Conservation (phyloP, 148 eudicot species). For the Cornus controversa region DNA sequence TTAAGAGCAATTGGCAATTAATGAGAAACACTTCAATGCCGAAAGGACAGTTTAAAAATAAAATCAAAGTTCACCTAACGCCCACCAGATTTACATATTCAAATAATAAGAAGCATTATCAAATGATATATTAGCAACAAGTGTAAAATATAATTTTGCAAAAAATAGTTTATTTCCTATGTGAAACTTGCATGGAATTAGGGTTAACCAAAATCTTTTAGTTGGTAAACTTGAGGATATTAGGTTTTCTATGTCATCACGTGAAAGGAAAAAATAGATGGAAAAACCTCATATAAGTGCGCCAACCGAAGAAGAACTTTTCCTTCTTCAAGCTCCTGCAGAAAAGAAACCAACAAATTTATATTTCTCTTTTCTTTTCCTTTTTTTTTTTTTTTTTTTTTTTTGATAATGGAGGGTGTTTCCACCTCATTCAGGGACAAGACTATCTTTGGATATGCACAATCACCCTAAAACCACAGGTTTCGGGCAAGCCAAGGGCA, state of each 20-base stretch:
- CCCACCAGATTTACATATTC: background rate
- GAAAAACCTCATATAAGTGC: conserved; percentile 42
- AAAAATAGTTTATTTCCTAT: background rate
- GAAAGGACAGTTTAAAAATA: background rate
- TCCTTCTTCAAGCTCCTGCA: conserved; percentile 79
- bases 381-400: too few relatives aligned
- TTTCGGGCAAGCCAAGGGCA: too few relatives aligned
- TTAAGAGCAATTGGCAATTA: background rate
- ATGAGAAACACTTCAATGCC: background rate
- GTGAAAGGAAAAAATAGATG: background rate
- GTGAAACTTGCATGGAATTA: background rate
- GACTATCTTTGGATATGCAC: too few relatives aligned
- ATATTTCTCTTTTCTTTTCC: background rate
- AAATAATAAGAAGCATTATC: background rate
- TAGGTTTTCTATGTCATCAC: background rate
- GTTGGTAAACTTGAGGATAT: background rate
- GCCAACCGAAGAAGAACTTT: conserved; percentile 73
- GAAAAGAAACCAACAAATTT: background rate
- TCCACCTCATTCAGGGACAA: too few relatives aligned
- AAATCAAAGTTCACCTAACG: background rate
- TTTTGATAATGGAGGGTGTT: background rate
- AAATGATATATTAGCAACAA: background rate
- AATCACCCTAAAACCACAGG: too few relatives aligned
- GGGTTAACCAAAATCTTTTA: background rate
- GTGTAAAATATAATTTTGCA: background rate